phyloP scores from a whole-genome alignment of 148 eudicot species.

The Cornus florida region DNA sequence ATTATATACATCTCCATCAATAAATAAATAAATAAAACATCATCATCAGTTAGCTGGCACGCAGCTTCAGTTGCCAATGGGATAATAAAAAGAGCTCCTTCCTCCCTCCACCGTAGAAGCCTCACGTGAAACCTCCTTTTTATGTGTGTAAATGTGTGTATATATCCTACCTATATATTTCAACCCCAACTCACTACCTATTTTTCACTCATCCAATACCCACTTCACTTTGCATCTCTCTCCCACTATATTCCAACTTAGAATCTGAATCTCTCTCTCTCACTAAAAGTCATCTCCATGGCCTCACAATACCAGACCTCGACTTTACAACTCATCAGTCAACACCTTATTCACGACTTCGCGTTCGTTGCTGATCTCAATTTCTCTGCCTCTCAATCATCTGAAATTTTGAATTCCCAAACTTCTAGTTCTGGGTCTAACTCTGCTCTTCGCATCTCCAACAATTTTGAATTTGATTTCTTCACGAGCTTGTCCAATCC shows the following conservation, averaged over 20 bases:
- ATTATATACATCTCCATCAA: too few relatives aligned
- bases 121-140: background rate
- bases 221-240: too few relatives aligned
- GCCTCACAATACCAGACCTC: background rate
- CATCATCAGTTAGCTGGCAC: too few relatives aligned
- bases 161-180: background rate
- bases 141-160: too few relatives aligned
- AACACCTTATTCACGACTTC: slow-evolving; percentile 27
- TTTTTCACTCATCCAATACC: slow-evolving; percentile 8
- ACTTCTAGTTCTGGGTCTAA: background rate
- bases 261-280: too few relatives aligned
- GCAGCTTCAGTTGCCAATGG: background rate
- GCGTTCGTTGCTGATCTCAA: background rate
- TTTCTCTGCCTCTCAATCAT: background rate
- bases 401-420: too few relatives aligned
- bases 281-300: background rate
- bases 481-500: too few relatives aligned
- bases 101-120: background rate
- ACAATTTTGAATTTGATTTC: background rate
- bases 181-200: slow-evolving; percentile 7
- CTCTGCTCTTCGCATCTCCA: background rate
- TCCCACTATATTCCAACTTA: too few relatives aligned
- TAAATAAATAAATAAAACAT: too few relatives aligned
- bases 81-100: background rate
- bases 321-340: slow-evolving; percentile 22